Conservation (phyloP, 768 basidiomycete species). For the Suillus variegatus region DNA sequence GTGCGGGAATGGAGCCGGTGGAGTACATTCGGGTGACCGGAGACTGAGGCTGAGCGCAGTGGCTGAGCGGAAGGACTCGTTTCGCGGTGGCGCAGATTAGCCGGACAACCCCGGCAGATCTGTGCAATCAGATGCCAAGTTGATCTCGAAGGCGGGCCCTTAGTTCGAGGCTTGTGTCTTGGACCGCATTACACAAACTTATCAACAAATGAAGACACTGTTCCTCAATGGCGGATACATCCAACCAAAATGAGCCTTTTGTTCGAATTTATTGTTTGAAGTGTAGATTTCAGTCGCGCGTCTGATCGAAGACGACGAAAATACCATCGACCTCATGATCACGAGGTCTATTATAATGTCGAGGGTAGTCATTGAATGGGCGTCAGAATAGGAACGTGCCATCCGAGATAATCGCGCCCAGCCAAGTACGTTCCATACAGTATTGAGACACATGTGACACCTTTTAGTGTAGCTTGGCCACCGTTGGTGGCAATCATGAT, state of each 20-base stretch:
- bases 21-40: neutral
- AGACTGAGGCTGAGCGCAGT: constrained; percentile 3
- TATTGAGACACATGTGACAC: too few relatives aligned
- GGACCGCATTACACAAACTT: constrained; percentile 1
- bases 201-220: neutral
- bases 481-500: too few relatives aligned
- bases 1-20: neutral
- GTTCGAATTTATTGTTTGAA: neutral
- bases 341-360: neutral
- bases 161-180: neutral
- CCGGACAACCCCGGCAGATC: neutral
- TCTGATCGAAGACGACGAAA: neutral
- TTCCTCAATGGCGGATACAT: neutral
- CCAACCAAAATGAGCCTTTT: neutral
- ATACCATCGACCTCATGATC: neutral
- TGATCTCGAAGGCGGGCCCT: constrained; percentile 2
- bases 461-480: too few relatives aligned
- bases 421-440: neutral
- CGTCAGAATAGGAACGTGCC: neutral
- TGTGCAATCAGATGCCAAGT: neutral
- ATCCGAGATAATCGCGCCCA: neutral
- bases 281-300: neutral
- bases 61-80: neutral
- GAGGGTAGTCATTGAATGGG: neutral
- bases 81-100: neutral